Percentiles rank a stretch among this genome's conserved stretches.
phyloP scores from a whole-genome alignment of 768 basidiomycete species.

The Baorangia bicolor region DNA sequence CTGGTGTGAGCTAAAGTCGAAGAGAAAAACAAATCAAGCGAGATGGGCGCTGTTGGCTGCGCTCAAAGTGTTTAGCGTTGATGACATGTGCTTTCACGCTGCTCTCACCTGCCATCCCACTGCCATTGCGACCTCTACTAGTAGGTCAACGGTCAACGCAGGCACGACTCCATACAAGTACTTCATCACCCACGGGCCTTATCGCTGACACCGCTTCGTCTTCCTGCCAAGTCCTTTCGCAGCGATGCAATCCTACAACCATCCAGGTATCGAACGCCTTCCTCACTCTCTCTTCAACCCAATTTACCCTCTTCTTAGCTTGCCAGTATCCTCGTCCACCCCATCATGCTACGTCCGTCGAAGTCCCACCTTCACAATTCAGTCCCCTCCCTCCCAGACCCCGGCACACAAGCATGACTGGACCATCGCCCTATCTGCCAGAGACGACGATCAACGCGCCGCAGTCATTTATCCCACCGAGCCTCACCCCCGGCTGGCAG shows the following conservation, averaged over 20 bases:
- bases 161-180: neutral
- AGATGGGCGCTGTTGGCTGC: slow-evolving; percentile 23
- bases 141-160: too few relatives aligned
- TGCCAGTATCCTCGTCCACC: slow-evolving; percentile 20
- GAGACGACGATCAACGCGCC: slow-evolving; percentile 1
- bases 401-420: slow-evolving; percentile 22
- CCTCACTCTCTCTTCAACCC: neutral
- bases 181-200: neutral
- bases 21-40: slow-evolving; percentile 10
- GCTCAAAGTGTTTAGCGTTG: too few relatives aligned
- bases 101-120: neutral
- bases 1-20: neutral
- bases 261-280: slow-evolving; percentile 22
- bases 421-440: neutral
- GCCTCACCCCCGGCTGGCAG: slow-evolving; percentile 25
- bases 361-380: slow-evolving; percentile 12
- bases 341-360: slow-evolving; percentile 22
- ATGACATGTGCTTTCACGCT: slow-evolving; percentile 1
- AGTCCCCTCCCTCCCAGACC: slow-evolving; percentile 15
- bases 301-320: slow-evolving; percentile 13
- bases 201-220: neutral
- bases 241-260: slow-evolving; percentile 34
- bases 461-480: slow-evolving; percentile 20
- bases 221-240: neutral
- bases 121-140: neutral